A percentile compares a stretch with the other conserved stretches of the same genome.
These are phyloP conservation scores for Candida michaelii DNA, from an alignment of 805 yeast species.

Conservation along the genomic window DNA sequence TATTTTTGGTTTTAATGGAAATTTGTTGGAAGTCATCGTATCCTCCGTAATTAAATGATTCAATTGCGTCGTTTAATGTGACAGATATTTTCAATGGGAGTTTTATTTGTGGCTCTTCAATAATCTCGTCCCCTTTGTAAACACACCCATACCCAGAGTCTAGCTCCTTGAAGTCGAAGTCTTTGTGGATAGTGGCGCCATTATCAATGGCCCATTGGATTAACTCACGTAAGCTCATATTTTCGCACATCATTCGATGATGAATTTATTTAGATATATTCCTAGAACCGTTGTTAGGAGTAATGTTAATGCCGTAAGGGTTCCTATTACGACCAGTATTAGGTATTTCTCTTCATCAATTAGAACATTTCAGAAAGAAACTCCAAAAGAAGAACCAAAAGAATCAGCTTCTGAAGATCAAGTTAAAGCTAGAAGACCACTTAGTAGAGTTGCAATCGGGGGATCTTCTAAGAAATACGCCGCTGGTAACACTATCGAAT, in stretches of 20 bases:
- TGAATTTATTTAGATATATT: not conserved
- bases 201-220: constrained; percentile 31
- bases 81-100: constrained; percentile 21
- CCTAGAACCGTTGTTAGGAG: too few species aligned
- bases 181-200: constrained; percentile 28
- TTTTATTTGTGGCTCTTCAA: constrained; percentile 18
- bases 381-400: constrained; percentile 1
- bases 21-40: constrained; percentile 11
- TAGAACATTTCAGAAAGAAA: not conserved
- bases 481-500: constrained; percentile 54
- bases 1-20: constrained; percentile 17
- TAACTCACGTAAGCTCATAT: constrained; percentile 15
- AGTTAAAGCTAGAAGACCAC: constrained; percentile 48
- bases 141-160: constrained; percentile 26
- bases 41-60: constrained; percentile 17
- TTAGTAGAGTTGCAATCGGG: constrained; percentile 81
- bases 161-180: constrained; percentile 24
- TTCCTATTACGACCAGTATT: too few species aligned
- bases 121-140: constrained; percentile 4
- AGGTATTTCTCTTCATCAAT: too few species aligned
- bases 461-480: constrained; percentile 44
- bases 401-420: not conserved
- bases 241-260: constrained; percentile 1
- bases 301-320: too few species aligned
- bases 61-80: constrained; percentile 25